Conservation (phyloP, 176 grass and related monocot genomes). For the Phoenix roebelenii region DNA sequence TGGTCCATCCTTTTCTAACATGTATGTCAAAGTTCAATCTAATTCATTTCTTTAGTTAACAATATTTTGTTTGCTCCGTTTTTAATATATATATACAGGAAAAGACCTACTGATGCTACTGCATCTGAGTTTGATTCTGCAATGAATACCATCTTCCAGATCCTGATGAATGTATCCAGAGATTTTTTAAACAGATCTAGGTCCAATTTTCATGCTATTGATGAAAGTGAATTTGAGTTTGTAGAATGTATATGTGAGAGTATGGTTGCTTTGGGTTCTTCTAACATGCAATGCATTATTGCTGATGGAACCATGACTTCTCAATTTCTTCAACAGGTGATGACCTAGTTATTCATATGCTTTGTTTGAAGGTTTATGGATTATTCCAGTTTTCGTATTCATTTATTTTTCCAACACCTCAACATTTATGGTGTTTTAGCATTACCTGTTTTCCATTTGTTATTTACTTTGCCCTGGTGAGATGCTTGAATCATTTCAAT, state of each 20-base stretch:
- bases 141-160: constrained; percentile 67
- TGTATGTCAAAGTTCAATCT: not conserved
- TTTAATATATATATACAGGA: constrained; percentile 35
- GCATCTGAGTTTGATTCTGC: constrained; percentile 76
- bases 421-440: too few relatives aligned
- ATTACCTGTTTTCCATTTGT: too few relatives aligned
- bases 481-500: too few relatives aligned
- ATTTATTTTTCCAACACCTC: too few relatives aligned
- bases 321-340: constrained; percentile 84
- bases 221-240: constrained; percentile 88
- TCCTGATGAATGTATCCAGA: constrained; percentile 84
- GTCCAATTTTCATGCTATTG: constrained; percentile 43
- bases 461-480: too few relatives aligned
- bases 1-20: not conserved
- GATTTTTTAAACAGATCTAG: constrained; percentile 69
- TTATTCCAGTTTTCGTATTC: too few relatives aligned
- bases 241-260: constrained; percentile 70
- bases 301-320: constrained; percentile 54
- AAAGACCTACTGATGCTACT: constrained; percentile 72
- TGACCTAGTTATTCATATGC: constrained; percentile 15
- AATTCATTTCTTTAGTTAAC: not conserved
- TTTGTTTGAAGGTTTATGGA: too few relatives aligned
- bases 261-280: constrained; percentile 90
- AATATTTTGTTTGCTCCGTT: constrained; percentile 6
- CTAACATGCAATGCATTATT: constrained; percentile 92